Conservation (phyloP, 495 filamentous ascomycete genomes). For the Penicillium steckii region DNA sequence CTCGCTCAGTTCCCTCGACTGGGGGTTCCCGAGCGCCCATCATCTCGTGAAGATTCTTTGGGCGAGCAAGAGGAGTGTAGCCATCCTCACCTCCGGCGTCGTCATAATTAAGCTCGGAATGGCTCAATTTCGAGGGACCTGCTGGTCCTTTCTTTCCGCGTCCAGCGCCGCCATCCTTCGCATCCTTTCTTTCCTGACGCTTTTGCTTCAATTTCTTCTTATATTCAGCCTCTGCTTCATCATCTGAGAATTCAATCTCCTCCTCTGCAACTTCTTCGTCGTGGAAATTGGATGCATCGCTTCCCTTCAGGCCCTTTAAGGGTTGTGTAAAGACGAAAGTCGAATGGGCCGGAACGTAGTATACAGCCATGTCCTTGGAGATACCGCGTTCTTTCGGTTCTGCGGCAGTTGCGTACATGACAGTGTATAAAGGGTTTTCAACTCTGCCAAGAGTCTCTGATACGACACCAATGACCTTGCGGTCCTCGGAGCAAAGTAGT, state of each 20-base stretch:
- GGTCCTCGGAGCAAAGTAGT: conserved; percentile 74
- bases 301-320: conserved; percentile 72
- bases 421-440: conserved; percentile 75
- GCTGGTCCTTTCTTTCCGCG: conserved; percentile 32
- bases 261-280: conserved; percentile 88
- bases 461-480: conserved; percentile 73
- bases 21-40: conserved; percentile 46
- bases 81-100: conserved; percentile 50
- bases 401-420: conserved; percentile 62
- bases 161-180: conserved; percentile 31
- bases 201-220: conserved; percentile 68
- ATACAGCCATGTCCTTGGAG: conserved; percentile 61
- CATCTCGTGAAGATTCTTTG: conserved; percentile 56
- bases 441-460: conserved; percentile 81
- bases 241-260: conserved; percentile 92
- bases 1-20: conserved; percentile 42
- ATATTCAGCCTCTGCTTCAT: conserved; percentile 86
- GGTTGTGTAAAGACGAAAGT: conserved; percentile 81
- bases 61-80: conserved; percentile 68
- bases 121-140: conserved; percentile 40
- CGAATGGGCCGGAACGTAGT: conserved; percentile 73
- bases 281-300: conserved; percentile 89
- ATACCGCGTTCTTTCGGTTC: conserved; percentile 69
- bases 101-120: conserved; percentile 54
- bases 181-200: conserved; percentile 47